Base-by-base conservation (phyloP, 345 rosid genomes). In the Euphorbia tirucalli region DNA sequence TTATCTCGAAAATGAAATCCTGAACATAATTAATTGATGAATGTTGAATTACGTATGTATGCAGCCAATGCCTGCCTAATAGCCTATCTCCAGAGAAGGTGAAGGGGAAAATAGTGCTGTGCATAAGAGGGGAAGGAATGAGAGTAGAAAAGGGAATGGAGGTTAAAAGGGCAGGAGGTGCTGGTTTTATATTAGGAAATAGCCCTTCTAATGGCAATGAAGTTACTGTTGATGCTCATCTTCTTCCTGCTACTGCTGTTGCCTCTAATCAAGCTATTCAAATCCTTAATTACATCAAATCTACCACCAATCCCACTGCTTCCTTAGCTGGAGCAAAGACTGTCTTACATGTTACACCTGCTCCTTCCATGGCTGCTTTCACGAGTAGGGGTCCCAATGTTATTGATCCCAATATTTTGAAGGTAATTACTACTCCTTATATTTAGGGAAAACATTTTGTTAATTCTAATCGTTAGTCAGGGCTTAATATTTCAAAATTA, bases 131-230 rank as follows among this genome's bases (percentile, higher is more conserved):
- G n/a, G 54, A 18, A 8, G 93, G 90, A 55, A 9, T 71, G 19
- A 83, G 88, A 87, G 58, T 88, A 0, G 82, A 66, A 37, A 89
- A 90, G 75, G 93, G 97, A n/a, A 9, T 81, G 65, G 97, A 90
- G 72, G 97, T 88, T 64, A 87, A 85, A 83, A 83, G 91, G 64
- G 97, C 96, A 0, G 96, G 96, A 7, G 98, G 93, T 52, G 90
- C 30, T 8, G 98, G 95, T 61, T 79, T 84, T 61, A 80, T 94
- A 69, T 75, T 94, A 10, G 97, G 90, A 24, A 90, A 90, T 66
- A 4, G 56, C 21, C 64, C 27, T 0, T 71, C 65, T 13, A 58
- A 43, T n/a, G 92, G 90, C 10, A 72, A 74, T 16, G 83, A 83
- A 2, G 0, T 69, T 4, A 0, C 61, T 0, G 52, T 58, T 0